Base-by-base conservation (phyloP, 2,329 filamentous ascomycete species). In the Aaosphaeria pasadenensis region DNA sequence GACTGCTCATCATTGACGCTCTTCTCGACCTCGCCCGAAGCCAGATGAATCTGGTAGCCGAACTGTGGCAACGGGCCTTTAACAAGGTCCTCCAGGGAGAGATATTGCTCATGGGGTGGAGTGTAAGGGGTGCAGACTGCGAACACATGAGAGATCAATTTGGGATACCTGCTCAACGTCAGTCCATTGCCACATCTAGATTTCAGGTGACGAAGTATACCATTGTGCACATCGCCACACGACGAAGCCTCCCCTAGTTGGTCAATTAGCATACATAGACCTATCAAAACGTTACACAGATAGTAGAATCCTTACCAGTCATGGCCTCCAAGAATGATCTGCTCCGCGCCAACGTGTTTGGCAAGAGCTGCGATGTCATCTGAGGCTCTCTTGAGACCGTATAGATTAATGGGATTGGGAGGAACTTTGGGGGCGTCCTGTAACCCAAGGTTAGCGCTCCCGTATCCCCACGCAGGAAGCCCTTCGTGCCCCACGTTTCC, bases 291-390 rank as follows among this genome's bases (percentile, higher is more conserved):
- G 17, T 24, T 24, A 24, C 17, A 41, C 11, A 30, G 24, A 30
- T 30, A 9, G 41, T 32, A 30, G 17, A 43, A 30, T 24, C 11
- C 53, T 36, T 44, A 69, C 82, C 92, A 96, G 72, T 97, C 92
- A 73, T 96, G 92, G 6, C 91, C 92, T 43, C 91, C 90, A 11
- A 96, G 79, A 48, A 96, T 85, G 62, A 96, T 86, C 42, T 69
- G 75, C 39, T 65, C 74, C 45, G 76, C 73, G 4, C 74, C 73
- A 4, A 85, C 68, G 35, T 85, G 78, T 50, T 73, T 74, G 5
- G 87, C 83, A 28, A 97, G 78, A 52, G 83, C 84, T 24, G 83
- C 85, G 56, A 97, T 80, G 63, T 96, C 90, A 46, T 85, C 82
- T 13, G 87, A 79, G 50, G 88, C 82, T 54, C 79, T 82, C 74